phyloP scores from a whole-genome alignment of 2,329 filamentous ascomycete species.

The Diplocarpon rosae region DNA sequence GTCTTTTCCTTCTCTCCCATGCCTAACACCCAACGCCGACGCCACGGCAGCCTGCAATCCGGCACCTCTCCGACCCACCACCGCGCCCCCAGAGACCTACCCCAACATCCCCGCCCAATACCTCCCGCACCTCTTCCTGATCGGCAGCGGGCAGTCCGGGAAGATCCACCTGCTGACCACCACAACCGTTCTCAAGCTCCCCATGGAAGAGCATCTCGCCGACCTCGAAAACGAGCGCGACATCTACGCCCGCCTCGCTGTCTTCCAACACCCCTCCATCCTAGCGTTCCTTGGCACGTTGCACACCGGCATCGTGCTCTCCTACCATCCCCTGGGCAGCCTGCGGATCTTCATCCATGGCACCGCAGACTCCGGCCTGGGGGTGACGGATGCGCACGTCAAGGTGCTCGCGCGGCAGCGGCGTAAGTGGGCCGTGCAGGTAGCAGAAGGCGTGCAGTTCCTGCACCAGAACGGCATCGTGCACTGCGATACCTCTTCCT shows the following conservation, averaged over 20 bases:
- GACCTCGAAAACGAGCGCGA: conserved; percentile 2
- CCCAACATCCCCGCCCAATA: background rate
- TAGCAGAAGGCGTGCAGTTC: conserved; percentile 2
- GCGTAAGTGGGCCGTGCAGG: conserved; percentile 3
- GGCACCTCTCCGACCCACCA: background rate
- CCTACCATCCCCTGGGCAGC: conserved; percentile 1
- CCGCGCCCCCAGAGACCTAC: conserved; percentile 1
- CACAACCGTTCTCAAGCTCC: background rate
- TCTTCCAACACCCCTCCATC: conserved; percentile 1
- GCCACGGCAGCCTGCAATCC: background rate
- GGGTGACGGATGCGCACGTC: background rate
- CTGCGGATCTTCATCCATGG: conserved; percentile 2
- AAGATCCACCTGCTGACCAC: conserved; percentile 1
- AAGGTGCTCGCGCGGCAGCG: background rate
- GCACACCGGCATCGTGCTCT: conserved; percentile 3
- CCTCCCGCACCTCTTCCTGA: background rate
- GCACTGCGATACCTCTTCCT: conserved; percentile 4
- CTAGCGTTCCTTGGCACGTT: background rate
- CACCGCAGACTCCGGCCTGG: conserved; percentile 1
- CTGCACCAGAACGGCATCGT: conserved; percentile 4
- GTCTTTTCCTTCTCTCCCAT: background rate
- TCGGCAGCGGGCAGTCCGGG: conserved; percentile 1
- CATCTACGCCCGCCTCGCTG: conserved; percentile 1
- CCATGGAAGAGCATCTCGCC: background rate
- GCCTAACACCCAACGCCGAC: background rate